These are phyloP conservation scores for Tephrocybe rancida DNA, from an alignment of 768 basidiomycete genomes.

Conservation along the genomic window DNA sequence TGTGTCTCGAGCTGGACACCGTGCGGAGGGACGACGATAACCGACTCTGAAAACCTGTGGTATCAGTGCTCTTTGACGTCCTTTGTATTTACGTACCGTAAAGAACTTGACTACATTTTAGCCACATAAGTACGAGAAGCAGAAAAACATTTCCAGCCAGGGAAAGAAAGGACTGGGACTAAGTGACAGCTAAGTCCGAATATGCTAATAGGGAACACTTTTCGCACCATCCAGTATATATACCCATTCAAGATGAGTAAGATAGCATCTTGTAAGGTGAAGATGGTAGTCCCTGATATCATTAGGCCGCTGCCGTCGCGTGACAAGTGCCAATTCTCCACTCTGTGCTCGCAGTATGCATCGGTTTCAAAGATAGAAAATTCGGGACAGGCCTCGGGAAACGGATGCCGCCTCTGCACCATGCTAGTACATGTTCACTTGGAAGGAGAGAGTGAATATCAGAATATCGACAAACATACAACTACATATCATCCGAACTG, in stretches of 20 bases:
- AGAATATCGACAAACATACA: background rate
- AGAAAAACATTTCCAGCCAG: background rate
- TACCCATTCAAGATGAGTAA: slow-evolving; percentile 28
- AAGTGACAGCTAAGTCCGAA: background rate
- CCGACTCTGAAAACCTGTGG: slow-evolving; percentile 52
- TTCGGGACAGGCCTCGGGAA: slow-evolving; percentile 42
- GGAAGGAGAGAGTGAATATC: background rate
- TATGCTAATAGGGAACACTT: background rate
- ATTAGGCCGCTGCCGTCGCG: slow-evolving; percentile 41
- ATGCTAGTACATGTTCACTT: background rate
- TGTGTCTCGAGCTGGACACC: slow-evolving; percentile 79
- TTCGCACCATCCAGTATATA: slow-evolving; percentile 28
- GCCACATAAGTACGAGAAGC: background rate
- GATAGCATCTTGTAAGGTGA: slow-evolving; percentile 40
- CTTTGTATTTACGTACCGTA: slow-evolving; percentile 10
- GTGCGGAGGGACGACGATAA: slow-evolving; percentile 64
- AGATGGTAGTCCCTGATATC: slow-evolving; percentile 28
- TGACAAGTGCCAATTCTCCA: slow-evolving; percentile 53
- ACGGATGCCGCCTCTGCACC: background rate
- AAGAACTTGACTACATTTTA: slow-evolving; percentile 8
- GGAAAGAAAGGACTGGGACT: background rate
- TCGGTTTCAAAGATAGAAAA: slow-evolving; percentile 47
- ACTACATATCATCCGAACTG: too few relatives aligned
- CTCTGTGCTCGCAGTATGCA: slow-evolving; percentile 60
- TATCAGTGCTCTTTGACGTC: background rate